Percentiles rank a stretch among this genome's conserved stretches.
Evolutionary conservation across 495 filamentous ascomycete genomes (phyloP).

Genomic region (Aspergillus ellipticus): DNA sequence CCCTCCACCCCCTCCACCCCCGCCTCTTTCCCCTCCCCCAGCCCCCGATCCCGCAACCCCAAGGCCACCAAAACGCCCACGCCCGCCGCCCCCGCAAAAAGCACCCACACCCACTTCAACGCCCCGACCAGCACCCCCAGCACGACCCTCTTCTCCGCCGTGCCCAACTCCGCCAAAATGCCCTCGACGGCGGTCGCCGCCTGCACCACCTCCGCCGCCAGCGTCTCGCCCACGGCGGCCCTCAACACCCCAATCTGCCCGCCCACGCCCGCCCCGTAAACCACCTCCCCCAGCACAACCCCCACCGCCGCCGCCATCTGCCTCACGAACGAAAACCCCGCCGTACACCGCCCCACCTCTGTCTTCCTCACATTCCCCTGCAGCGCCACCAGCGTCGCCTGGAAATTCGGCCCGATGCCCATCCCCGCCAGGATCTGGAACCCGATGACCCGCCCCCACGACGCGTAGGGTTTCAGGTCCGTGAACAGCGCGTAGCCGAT

Average conservation of each 20-base stretch:
- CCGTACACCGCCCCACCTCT: slow-evolving; percentile 37
- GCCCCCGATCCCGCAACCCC: neutral
- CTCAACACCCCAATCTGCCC: neutral
- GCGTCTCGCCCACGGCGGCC: neutral
- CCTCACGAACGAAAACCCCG: slow-evolving; percentile 36
- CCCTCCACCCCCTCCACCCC: neutral
- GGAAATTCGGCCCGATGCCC: slow-evolving; percentile 67
- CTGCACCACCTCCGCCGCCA: neutral
- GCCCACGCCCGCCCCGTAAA: slow-evolving; percentile 6
- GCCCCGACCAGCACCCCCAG: neutral
- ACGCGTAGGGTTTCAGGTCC: slow-evolving; percentile 46
- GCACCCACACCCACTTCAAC: slow-evolving; percentile 1
- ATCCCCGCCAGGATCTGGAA: slow-evolving; percentile 50
- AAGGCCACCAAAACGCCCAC: neutral
- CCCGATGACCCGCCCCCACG: slow-evolving; percentile 59
- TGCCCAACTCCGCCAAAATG: neutral
- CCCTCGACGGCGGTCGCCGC: neutral
- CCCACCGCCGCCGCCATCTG: slow-evolving; percentile 33
- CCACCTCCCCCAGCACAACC: slow-evolving; percentile 44
- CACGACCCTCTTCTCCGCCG: neutral
- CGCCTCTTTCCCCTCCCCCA: neutral
- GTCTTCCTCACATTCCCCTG: slow-evolving; percentile 29
- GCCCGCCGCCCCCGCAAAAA: neutral
- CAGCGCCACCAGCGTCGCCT: slow-evolving; percentile 47
- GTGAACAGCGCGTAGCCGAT: slow-evolving; percentile 62